Base-by-base conservation (phyloP, 306 rosid genomes). In the Canavalia ensiformis region DNA sequence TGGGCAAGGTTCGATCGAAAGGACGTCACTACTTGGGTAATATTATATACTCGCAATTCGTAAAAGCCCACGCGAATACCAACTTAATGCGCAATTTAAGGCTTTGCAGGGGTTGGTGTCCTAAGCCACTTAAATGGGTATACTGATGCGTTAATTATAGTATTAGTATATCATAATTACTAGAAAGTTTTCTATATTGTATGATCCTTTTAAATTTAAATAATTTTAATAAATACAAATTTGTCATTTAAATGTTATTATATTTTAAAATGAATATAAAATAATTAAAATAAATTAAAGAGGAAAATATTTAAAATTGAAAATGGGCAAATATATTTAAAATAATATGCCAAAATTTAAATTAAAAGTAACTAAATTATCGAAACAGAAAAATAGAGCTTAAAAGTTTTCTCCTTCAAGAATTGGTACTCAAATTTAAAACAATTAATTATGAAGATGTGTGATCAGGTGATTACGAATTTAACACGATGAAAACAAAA, bases 71-170 rank as follows among this genome's bases (percentile, higher is more conserved):
- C 30, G 65, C 31, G 3, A 46, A 62, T 49, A 63, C 81, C 81
- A 51, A 76, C 81, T 76, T 55, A 67, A 25, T 35, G 85, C 85
- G 81, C 72, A 68, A 75, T 25, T 82, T 57, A 56, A 34, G 85
- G 85, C 85, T 82, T 82, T 82, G 71, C 44, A 35, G 55, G 31
- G 12, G 0, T 35, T 55, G 7, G 1, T 74, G 80, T 44, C 75
- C 50, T 30, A 45, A 68, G 56, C 74, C 44, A 62, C 57, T 70
- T 25, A 11, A 30, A 58, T 35, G n/a, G 39, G 10, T 57, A 8
- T 59, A 60, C 33, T 37, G 9, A 60, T 45, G 34, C 34, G 1
- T 75, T 33, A n/a, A 62, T 44, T 51, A 18, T 18, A n/a, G 0
- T 50, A 28, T 4, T 18, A 18, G 25, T 18, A 18, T 0, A 64